These are phyloP conservation scores for Phyllosticta paracitricarpa DNA, from an alignment of 2,329 filamentous ascomycete genomes.

Conservation along the genomic window DNA sequence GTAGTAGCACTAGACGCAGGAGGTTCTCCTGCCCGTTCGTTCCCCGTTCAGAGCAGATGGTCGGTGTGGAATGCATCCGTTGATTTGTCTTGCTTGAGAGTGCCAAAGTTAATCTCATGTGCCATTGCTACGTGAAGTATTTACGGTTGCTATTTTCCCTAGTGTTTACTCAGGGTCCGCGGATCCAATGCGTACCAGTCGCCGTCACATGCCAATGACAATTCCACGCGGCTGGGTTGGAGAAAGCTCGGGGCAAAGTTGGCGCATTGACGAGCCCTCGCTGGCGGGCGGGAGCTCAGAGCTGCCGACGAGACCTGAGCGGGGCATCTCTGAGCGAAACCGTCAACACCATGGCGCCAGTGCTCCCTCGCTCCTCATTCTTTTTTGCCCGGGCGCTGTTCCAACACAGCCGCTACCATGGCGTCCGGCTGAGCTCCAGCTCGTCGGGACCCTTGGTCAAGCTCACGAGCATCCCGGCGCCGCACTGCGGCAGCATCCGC, in stretches of 20 bases:
- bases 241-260: background rate
- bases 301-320: slow-evolving; percentile 4
- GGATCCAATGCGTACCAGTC: background rate
- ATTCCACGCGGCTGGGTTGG: background rate
- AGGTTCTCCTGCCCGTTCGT: background rate
- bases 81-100: background rate
- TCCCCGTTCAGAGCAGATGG: slow-evolving; percentile 6
- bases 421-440: slow-evolving; percentile 5
- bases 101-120: too few relatives aligned
- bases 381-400: slow-evolving; percentile 1
- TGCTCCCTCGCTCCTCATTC: slow-evolving; percentile 1
- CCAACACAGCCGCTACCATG: background rate
- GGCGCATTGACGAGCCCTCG: background rate
- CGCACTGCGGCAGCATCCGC: slow-evolving; percentile 73
- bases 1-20: background rate
- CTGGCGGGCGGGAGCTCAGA: background rate
- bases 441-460: slow-evolving; percentile 46
- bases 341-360: slow-evolving; percentile 5
- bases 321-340: background rate
- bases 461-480: slow-evolving; percentile 64
- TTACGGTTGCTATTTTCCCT: too few relatives aligned
- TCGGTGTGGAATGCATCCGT: slow-evolving; percentile 8
- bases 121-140: too few relatives aligned
- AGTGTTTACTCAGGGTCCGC: background rate
- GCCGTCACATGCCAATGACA: background rate